A percentile compares a stretch with the other conserved stretches of the same genome.
Conservation (phyloP, 139 green algal species). For the Volvox africanus region DNA sequence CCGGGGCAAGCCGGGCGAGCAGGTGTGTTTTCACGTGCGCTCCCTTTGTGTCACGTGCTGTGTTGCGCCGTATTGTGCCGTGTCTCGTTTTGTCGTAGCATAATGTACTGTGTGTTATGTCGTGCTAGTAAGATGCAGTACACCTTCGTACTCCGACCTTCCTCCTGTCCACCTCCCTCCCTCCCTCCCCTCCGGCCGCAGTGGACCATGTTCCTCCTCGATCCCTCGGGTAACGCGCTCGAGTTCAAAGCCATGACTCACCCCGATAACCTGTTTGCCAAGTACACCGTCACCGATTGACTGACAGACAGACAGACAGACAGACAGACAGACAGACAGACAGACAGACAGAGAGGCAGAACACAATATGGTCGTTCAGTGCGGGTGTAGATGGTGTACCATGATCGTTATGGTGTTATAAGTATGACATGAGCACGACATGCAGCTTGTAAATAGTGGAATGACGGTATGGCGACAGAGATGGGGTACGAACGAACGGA, state of each 20-base stretch:
- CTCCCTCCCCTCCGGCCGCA: conserved; percentile 57
- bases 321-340: no score
- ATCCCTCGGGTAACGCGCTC: conserved; percentile 86
- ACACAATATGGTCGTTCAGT: no score
- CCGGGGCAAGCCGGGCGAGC: conserved; percentile 69
- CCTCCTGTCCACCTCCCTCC: not conserved
- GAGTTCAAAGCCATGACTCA: conserved; percentile 96
- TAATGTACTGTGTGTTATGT: not conserved
- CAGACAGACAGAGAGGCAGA: no score
- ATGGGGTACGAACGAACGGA: no score
- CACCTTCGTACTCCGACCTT: not conserved
- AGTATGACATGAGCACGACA: no score
- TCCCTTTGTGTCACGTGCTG: not conserved
- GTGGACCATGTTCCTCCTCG: conserved; percentile 92
- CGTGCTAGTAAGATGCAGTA: not conserved
- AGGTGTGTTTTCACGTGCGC: conserved; percentile 24
- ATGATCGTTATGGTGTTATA: no score
- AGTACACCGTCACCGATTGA: conserved; percentile 74
- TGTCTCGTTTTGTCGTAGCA: no score
- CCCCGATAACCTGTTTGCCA: conserved; percentile 91
- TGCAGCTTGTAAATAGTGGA: no score
- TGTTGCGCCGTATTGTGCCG: no score
- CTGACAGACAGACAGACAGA: not conserved
- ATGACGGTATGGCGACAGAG: no score
- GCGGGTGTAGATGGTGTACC: no score